A percentile compares a stretch with the other conserved stretches of the same genome.
phyloP scores from a whole-genome alignment of 2,329 filamentous ascomycete species.

The Cryphonectria carpinicola region DNA sequence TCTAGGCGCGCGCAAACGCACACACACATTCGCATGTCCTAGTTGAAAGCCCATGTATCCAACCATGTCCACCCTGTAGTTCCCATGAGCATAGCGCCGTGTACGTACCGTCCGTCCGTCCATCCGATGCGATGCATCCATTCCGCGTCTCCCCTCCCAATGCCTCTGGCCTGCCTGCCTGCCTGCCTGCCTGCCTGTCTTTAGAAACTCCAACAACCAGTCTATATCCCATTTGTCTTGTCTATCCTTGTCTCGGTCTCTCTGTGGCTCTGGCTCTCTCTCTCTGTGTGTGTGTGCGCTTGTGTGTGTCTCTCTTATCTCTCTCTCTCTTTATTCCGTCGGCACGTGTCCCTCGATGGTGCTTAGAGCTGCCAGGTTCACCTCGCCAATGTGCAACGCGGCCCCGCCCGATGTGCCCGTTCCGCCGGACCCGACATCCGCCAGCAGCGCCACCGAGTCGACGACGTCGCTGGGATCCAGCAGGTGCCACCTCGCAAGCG shows the following conservation, averaged over 20 bases:
- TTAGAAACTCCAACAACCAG: neutral
- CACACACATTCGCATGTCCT: neutral
- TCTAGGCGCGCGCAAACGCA: neutral
- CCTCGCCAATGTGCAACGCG: conserved; percentile 50
- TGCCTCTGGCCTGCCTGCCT: neutral
- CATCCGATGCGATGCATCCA: neutral
- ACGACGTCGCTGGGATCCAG: conserved; percentile 89
- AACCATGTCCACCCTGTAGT: neutral
- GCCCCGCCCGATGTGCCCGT: conserved; percentile 38
- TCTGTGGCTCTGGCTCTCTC: neutral
- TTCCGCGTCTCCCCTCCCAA: neutral
- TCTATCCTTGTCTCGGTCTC: neutral
- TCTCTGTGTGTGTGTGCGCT: too few species aligned
- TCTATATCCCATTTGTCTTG: neutral
- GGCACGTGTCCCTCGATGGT: conserved; percentile 58
- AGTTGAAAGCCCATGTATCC: neutral
- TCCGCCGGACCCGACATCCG: conserved; percentile 45
- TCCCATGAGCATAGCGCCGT: neutral
- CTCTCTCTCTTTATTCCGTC: neutral
- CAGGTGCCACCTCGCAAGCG: conserved; percentile 86
- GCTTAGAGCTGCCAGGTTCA: conserved; percentile 60
- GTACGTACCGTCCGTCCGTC: neutral
- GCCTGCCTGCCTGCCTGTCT: neutral
- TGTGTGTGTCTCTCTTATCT: neutral
- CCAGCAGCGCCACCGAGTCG: conserved; percentile 63